Evolutionary conservation across 176 grass and related monocot genomes (phyloP).

Genomic region (Avena sativa): DNA sequence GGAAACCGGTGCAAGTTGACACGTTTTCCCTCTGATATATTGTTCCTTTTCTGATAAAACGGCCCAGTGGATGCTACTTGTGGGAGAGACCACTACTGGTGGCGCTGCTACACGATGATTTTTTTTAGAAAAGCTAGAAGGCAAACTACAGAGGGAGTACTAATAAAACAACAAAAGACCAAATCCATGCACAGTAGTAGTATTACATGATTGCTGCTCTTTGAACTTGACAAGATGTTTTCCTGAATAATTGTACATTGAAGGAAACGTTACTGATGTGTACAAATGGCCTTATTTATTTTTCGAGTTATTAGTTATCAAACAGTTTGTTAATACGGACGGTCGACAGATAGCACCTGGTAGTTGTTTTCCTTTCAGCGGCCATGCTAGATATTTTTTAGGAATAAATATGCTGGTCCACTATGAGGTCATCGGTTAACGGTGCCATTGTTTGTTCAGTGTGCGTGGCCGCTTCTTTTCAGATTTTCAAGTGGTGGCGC

Average conservation of each 20-base stretch:
- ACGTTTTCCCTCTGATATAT: background rate
- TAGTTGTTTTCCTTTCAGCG: background rate
- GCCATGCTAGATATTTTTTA: background rate
- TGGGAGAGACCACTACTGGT: too few relatives aligned
- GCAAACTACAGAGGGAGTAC: too few relatives aligned
- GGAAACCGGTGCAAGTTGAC: background rate
- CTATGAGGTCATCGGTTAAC: background rate
- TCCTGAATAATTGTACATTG: background rate
- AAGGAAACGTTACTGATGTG: background rate
- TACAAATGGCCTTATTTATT: background rate
- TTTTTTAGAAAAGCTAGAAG: too few relatives aligned
- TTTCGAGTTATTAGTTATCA: background rate
- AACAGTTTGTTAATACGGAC: background rate
- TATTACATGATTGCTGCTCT: background rate
- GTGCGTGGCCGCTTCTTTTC: background rate
- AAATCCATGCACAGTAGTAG: too few relatives aligned
- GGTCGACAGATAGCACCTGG: background rate
- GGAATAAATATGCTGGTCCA: background rate
- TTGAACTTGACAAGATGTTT: conserved; percentile 14
- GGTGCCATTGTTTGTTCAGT: background rate
- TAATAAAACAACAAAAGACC: conserved; percentile 32
- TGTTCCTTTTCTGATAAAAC: conserved; percentile 16
- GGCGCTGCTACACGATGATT: too few relatives aligned
- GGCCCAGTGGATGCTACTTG: background rate
- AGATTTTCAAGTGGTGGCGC: conserved; percentile 1